phyloP scores from a whole-genome alignment of 2,329 filamentous ascomycete genomes.

The Calonectria leucothoes region DNA sequence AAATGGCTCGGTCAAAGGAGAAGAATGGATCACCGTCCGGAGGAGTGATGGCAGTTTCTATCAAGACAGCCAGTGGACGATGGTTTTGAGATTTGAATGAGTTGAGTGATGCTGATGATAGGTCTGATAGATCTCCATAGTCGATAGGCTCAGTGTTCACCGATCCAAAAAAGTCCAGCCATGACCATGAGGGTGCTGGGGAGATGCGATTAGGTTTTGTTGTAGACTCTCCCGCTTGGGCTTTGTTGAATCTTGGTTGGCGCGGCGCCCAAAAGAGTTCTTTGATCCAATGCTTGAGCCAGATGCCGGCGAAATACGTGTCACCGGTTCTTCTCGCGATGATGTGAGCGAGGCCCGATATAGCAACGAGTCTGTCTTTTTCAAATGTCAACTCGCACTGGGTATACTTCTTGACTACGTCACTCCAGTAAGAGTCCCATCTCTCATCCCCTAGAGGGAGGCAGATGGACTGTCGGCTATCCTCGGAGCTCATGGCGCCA shows the following conservation, averaged over 20 bases:
- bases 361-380: not conserved
- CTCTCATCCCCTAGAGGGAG: not conserved
- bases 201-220: not conserved
- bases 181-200: not conserved
- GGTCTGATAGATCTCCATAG: not conserved
- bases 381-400: not conserved
- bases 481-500: not conserved
- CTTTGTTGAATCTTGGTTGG: not conserved
- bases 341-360: not conserved
- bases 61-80: not conserved
- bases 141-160: not conserved
- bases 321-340: not conserved
- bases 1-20: not conserved
- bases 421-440: not conserved
- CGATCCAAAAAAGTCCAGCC: not conserved
- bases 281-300: not conserved
- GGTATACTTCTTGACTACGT: not conserved
- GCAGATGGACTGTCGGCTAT: not conserved
- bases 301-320: not conserved
- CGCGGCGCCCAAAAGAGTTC: not conserved
- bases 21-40: not conserved
- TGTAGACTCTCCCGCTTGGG: not conserved
- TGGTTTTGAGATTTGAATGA: not conserved
- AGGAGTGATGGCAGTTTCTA: not conserved
- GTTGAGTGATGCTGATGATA: not conserved